phyloP scores from a whole-genome alignment of 2,329 filamentous ascomycete species.

The Myriosclerotinia duriaeana region DNA sequence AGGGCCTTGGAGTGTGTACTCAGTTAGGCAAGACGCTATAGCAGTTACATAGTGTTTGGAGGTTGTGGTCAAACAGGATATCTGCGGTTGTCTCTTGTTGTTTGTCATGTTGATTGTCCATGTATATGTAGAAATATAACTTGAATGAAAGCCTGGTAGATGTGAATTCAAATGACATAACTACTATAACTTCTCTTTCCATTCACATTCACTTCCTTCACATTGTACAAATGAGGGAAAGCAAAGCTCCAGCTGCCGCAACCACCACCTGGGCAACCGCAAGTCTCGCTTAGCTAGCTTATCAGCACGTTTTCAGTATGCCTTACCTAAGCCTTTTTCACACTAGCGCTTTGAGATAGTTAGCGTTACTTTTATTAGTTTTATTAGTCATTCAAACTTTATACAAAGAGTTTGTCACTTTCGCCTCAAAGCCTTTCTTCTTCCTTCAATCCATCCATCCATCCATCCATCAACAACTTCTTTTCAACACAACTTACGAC shows the following conservation, averaged over 20 bases:
- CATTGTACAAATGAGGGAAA: too few species aligned
- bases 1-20: too few species aligned
- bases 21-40: neutral
- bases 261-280: too few species aligned
- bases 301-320: neutral
- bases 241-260: too few species aligned
- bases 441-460: constrained; percentile 3
- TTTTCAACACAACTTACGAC: constrained; percentile 3
- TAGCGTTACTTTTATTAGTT: neutral
- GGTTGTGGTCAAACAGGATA: neutral
- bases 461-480: constrained; percentile 9
- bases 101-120: neutral
- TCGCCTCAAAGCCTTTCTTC: neutral
- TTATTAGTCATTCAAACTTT: neutral
- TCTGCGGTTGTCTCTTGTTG: neutral
- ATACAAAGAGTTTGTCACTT: constrained; percentile 22
- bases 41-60: neutral
- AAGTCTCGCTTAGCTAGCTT: neutral
- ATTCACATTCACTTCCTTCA: too few species aligned
- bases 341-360: neutral
- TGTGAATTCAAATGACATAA: neutral
- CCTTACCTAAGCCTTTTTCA: neutral
- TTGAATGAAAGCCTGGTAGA: neutral
- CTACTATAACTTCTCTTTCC: too few species aligned
- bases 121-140: neutral